Evolutionary conservation across 106 monocot genomes (phyloP), one percentile per base, ranked within the genome.

Genomic region (Platanthera guangdongensis): DNA sequence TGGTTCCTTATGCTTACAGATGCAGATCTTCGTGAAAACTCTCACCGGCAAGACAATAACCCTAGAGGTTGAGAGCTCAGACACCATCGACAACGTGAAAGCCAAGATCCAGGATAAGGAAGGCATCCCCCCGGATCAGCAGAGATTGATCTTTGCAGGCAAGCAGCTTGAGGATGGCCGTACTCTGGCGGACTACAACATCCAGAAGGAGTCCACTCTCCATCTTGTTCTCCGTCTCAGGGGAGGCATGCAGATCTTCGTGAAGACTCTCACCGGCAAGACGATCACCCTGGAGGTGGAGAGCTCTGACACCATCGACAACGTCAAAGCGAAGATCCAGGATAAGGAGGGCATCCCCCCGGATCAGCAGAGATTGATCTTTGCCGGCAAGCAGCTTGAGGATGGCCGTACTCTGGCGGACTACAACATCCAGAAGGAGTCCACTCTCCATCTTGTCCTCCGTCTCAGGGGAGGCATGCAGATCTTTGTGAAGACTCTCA

Each of bases 321-420:
- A 90, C 21, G 92, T 93, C 0, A 93, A 93, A 74, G 87, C 92
- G 1, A 93, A 93, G 69, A 93, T 93, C 64, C 93, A 94, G 73
- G 93, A 94, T 71, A 94, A 94, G 83, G 94, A 94, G 78, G 94
- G 94, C 7, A 94, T 94, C 50, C 88, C 90, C 5, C 94, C 94
- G 46, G 94, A 94, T 72, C 94, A 94, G 90, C 94, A 94, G 77
- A 73, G 94, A 28, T 71, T 94, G 6, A 94, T 94, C 78, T 94
- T 94, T 7, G 94, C 94, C 1, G 94, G 94, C 0, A 94, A 94
- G 82, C 94, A 94, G 81, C 88, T 94, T 0, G 94, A 94, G 76
- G 94, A 94, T 3, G 94, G 94, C 50, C 82, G 94, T 22, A 94
- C 94, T 21, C 83, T 91, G 7, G 88, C 88, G 0, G 88, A 88